phyloP scores from a whole-genome alignment of 2,329 filamentous ascomycete genomes.

The Trichoderma sp. region DNA sequence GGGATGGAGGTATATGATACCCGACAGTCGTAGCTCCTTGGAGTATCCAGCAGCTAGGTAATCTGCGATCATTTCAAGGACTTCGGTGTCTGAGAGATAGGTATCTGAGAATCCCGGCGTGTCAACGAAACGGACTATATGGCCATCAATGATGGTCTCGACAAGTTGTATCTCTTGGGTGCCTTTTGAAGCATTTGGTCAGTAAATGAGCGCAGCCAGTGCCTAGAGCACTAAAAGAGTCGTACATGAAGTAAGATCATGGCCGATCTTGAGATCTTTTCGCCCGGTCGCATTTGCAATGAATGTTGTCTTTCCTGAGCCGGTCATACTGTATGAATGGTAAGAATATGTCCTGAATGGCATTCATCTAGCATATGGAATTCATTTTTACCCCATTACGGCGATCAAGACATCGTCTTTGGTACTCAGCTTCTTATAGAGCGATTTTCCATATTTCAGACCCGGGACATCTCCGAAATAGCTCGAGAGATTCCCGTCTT shows the following conservation, averaged over 20 bases:
- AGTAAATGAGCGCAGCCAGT: background rate
- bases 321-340: conserved; percentile 29
- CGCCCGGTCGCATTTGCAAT: conserved; percentile 32
- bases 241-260: conserved; percentile 28
- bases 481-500: background rate
- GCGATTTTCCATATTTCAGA: background rate
- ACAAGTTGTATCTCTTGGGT: conserved; percentile 15
- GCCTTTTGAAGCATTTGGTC: background rate
- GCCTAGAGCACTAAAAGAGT: accelerated
- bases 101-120: conserved; percentile 50
- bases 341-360: background rate
- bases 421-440: conserved; percentile 3
- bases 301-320: conserved; percentile 37
- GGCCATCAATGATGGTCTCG: background rate
- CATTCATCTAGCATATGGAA: background rate
- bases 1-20: conserved; percentile 44
- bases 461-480: background rate
- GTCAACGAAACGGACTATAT: conserved; percentile 38
- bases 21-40: conserved; percentile 33
- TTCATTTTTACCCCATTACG: background rate
- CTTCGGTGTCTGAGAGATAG: conserved; percentile 41
- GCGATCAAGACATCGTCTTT: conserved; percentile 9
- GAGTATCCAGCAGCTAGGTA: conserved; percentile 37
- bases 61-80: conserved; percentile 41
- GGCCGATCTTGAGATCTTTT: conserved; percentile 29